Conservation (phyloP, 1,284 basidiomycete genomes). For the Ceratobasidium sp. region DNA sequence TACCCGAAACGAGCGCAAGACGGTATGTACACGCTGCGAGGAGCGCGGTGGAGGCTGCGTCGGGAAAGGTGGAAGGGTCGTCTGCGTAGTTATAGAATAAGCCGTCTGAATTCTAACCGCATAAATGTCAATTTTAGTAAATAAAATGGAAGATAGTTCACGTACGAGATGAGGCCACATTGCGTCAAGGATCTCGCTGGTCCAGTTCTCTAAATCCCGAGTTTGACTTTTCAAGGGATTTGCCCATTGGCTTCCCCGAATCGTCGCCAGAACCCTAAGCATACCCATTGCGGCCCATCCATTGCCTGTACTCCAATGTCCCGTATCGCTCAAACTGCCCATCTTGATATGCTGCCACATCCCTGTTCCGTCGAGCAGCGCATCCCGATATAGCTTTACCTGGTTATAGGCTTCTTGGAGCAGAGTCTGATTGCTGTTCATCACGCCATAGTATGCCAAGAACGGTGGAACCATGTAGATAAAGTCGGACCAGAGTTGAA, state of each 20-base stretch:
- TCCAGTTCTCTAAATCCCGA: constrained; percentile 58
- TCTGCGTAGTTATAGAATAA: too few relatives aligned
- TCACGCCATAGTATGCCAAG: constrained; percentile 61
- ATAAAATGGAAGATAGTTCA: constrained; percentile 32
- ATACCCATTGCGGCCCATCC: constrained; percentile 62
- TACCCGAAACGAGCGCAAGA: constrained; percentile 34
- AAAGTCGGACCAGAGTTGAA: constrained; percentile 67
- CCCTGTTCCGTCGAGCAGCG: constrained; percentile 47
- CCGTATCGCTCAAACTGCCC: constrained; percentile 58
- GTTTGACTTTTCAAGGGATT: constrained; percentile 55
- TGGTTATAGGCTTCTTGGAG: constrained; percentile 34
- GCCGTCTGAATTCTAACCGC: too few relatives aligned
- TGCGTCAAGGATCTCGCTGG: constrained; percentile 63
- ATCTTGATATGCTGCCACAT: constrained; percentile 65
- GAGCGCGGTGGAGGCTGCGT: constrained; percentile 45
- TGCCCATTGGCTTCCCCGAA: constrained; percentile 60
- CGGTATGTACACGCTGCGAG: constrained; percentile 49
- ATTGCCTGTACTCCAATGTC: constrained; percentile 69
- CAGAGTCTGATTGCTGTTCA: constrained; percentile 31
- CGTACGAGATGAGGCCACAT: constrained; percentile 37
- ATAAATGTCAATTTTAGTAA: background rate
- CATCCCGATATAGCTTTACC: background rate
- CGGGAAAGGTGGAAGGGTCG: constrained; percentile 45
- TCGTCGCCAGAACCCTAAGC: constrained; percentile 64
- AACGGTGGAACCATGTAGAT: constrained; percentile 75